Base-by-base conservation (phyloP, 345 rosid species). In the Eutrema japonicum region DNA sequence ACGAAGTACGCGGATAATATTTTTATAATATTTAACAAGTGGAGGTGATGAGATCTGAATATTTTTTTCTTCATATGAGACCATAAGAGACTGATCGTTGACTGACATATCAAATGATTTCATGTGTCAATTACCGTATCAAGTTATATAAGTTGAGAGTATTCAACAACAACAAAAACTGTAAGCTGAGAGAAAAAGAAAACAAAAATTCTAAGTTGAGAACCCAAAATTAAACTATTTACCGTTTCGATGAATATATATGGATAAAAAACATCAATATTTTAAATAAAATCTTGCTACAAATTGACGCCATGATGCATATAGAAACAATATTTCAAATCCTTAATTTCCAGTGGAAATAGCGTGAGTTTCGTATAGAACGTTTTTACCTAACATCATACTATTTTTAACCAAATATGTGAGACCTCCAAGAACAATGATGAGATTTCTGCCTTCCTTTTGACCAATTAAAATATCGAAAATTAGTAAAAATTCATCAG, bases 31-130 rank as follows among this genome's bases (percentile, higher is more conserved):
- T 18, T 18, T 18, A 64, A 10, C 5, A 46, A 16, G 45, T 52
- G 26, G 16, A 26, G 32, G 29, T 47, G 43, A 37, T 29, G 71
- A 65, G 22, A 40, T 59, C 67, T 50, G 40, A 40, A 50, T 8
- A 7, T 7, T 7, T 2, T 2, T 54, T 32, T 55, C 6, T 37
- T 5, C 35, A 7, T 58, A 4, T 47, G 35, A 26, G 27, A 51
- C 49, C 73, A 61, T 41, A 26, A 58, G 32, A 75, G 47, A 51
- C 35, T 60, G 69, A 60, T 41, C 67, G 55, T 60, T 47, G 33
- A 51, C 73, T 43, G 27, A 26, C 57, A 64, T 22, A 11, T 61
- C 33, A 12, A 61, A 42, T 42, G 18, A 61, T 61, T 32, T 8
- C 7, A 41, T 60, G 16, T 47, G 10, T 13, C 18, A 52, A 29